These are phyloP conservation scores for Gnaphalium uliginosum DNA, from an alignment of 129 eudicot species.

Conservation along the genomic window DNA sequence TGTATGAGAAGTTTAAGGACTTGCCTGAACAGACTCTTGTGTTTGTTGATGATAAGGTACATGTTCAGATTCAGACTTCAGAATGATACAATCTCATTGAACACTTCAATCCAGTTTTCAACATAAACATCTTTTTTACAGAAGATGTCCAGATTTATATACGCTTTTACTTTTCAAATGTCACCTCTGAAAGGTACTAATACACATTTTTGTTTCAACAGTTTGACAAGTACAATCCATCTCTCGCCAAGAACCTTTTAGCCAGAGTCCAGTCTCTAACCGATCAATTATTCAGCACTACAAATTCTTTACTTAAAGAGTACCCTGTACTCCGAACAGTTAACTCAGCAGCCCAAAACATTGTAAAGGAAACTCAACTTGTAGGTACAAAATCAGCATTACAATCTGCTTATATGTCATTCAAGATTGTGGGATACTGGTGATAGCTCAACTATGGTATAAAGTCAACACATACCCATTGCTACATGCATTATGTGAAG, in stretches of 20 bases:
- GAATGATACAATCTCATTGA: no score
- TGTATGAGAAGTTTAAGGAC: conserved; percentile 46
- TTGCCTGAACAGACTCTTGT: conserved; percentile 40
- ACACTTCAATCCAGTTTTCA: background rate
- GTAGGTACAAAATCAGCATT: conserved; percentile 51
- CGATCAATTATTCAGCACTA: background rate
- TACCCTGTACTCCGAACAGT: conserved; percentile 33
- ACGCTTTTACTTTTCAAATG: no score
- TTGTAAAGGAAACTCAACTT: conserved; percentile 36
- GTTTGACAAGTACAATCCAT: conserved; percentile 59
- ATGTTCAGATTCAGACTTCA: no score
- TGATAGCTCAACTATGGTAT: conserved; percentile 53
- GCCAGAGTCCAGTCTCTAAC: conserved; percentile 18
- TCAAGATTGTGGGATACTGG: conserved; percentile 37
- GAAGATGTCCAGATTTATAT: no score
- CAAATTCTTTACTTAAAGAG: conserved; percentile 14
- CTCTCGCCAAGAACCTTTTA: conserved; percentile 41
- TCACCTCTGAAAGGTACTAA: no score
- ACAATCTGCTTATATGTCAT: conserved; percentile 36
- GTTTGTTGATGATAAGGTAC: conserved; percentile 71
- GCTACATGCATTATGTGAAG: conserved; percentile 40
- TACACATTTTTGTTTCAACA: conserved; percentile 13
- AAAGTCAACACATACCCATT: conserved; percentile 36
- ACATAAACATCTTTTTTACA: no score
- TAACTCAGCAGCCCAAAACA: conserved; percentile 23